Evolutionary conservation across 2,329 filamentous ascomycete species (phyloP), one percentile per base, ranked within the genome.

Genomic region (Rhynchosporium graminicola): DNA sequence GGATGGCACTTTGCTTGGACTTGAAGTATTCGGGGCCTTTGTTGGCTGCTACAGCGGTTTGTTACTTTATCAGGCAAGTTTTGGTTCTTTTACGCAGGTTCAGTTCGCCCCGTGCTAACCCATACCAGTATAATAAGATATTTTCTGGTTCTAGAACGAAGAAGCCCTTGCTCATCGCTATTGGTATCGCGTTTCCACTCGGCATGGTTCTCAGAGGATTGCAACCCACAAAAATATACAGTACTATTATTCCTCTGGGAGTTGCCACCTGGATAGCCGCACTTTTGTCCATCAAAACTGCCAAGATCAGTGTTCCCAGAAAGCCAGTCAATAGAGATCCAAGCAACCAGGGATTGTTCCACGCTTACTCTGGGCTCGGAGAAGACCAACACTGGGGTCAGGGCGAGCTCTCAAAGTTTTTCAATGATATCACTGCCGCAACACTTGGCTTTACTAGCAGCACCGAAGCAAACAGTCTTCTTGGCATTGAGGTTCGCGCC

Each of bases 401-500:
- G n/a, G 40, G 46, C 26, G 56, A 59, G 36, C 46, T 59, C 2
- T 45, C 56, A 15, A 59, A 50, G 12, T 59, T 59, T 7, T 59
- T 48, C 45, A 42, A 38, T 20, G 50, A 28, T 10, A 29, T 59
- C 9, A 38, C 31, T 20, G 45, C 45, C 2, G n/a, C 56, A n/a
- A 48, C 43, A 5, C 56, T 40, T 2, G 56, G 43, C 10, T n/a
- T 40, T 3, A 50, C 43, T 6, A 38, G 29, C 4, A 59, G 43
- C 20, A 59, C 56, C 2, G 56, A 42, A 38, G 56, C 56, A 28
- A 59, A 59, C 12, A 59, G 56, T 50, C 45, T 59, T 20, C 46
- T 59, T 3, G 56, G 56, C 8, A 59, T 59, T n/a, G 56, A 59
- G 33, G 56, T 59, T 31, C 45, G 56, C 42, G 56, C 56, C 10